phyloP scores from a whole-genome alignment of 768 basidiomycete species.

The Termitomyces sp. region DNA sequence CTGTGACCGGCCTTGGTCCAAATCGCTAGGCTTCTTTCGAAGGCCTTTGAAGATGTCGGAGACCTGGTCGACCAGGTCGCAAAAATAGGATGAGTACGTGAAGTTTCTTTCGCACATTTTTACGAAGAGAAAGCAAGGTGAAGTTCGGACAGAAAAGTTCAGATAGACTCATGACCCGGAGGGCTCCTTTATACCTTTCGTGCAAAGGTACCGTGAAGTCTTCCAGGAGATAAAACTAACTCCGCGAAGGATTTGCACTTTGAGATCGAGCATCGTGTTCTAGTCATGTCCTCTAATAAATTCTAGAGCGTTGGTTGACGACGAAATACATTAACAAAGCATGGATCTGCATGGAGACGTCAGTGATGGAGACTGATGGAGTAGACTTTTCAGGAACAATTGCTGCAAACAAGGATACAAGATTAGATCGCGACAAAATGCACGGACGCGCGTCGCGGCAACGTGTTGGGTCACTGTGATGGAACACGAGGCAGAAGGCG shows the following conservation, averaged over 20 bases:
- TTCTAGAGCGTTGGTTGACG: not conserved
- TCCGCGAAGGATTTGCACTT: not conserved
- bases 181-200: not conserved
- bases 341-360: not conserved
- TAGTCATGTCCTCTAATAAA: not conserved
- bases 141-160: not conserved
- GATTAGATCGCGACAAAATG: not conserved
- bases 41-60: not conserved
- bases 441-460: no score
- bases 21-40: not conserved
- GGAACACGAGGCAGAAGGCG: not conserved
- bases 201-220: not conserved
- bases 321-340: not conserved
- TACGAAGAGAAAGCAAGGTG: not conserved
- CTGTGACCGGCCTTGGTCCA: not conserved
- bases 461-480: no score
- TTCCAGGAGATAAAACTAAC: not conserved
- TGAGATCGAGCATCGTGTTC: not conserved
- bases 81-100: not conserved
- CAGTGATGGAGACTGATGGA: not conserved
- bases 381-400: not conserved
- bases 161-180: no score
- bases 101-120: not conserved
- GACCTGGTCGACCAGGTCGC: not conserved
- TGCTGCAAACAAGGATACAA: not conserved